Conservation (phyloP, 257 asterid species). For the Paulownia fortunei region DNA sequence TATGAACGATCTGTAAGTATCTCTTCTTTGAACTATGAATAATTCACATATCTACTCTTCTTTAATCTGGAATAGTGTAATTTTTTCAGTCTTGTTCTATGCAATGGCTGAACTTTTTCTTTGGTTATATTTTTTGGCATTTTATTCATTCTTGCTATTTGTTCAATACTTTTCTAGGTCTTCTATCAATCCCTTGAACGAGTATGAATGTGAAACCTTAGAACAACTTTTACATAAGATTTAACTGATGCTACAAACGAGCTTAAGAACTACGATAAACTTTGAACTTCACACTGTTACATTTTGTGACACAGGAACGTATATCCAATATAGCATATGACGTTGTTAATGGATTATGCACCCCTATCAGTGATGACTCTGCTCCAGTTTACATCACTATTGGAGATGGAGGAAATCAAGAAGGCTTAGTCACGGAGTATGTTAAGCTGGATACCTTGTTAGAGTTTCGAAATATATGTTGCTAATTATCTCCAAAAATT, state of each 20-base stretch:
- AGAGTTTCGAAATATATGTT: background rate
- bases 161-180: no score
- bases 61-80: no score
- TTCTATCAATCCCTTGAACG: no score
- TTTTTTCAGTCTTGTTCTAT: no score
- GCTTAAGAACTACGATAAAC: background rate
- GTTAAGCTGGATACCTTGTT: background rate
- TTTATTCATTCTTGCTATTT: no score
- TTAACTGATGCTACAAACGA: background rate
- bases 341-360: constrained; percentile 56
- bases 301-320: constrained; percentile 51
- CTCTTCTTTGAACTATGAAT: background rate
- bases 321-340: constrained; percentile 64
- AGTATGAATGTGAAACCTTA: no score
- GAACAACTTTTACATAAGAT: background rate
- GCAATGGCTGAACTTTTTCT: background rate
- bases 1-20: constrained; percentile 69
- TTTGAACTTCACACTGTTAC: background rate
- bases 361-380: constrained; percentile 51
- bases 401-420: constrained; percentile 82
- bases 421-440: constrained; percentile 67
- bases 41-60: no score
- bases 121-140: no score
- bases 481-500: background rate
- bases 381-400: constrained; percentile 77